phyloP scores from a whole-genome alignment of 1,284 basidiomycete genomes.

The Sporisorium iseilematis-ciliati region DNA sequence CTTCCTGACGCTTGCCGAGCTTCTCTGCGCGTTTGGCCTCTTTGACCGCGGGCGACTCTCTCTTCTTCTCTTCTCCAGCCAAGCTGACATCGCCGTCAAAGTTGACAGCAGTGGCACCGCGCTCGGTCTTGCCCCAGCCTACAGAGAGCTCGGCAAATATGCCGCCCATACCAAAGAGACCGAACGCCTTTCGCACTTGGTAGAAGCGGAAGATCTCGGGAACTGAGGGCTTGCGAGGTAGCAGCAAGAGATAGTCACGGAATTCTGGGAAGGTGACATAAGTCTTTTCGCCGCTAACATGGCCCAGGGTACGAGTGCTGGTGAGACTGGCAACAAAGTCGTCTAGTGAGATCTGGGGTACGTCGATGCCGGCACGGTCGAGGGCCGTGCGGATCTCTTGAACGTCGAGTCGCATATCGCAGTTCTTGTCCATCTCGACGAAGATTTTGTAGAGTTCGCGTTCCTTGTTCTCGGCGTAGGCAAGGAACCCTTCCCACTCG shows the following conservation, averaged over 20 bases:
- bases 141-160: constrained; percentile 67
- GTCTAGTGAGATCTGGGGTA: constrained; percentile 56
- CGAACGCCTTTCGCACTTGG: constrained; percentile 67
- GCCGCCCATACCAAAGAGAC: constrained; percentile 66
- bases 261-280: constrained; percentile 68
- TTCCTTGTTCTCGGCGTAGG: constrained; percentile 68
- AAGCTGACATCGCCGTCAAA: constrained; percentile 66
- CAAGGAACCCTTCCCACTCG: constrained; percentile 69
- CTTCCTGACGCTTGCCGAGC: constrained; percentile 38
- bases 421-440: constrained; percentile 65
- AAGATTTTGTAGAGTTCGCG: constrained; percentile 68
- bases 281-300: constrained; percentile 28
- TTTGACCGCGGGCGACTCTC: constrained; percentile 46
- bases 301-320: constrained; percentile 38
- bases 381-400: constrained; percentile 62
- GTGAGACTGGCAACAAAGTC: constrained; percentile 68
- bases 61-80: constrained; percentile 63
- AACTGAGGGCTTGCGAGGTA: constrained; percentile 65
- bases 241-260: constrained; percentile 66
- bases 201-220: constrained; percentile 69
- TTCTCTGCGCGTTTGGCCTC: constrained; percentile 55
- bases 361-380: constrained; percentile 62
- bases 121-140: constrained; percentile 63
- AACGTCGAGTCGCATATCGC: constrained; percentile 64
- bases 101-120: constrained; percentile 65